Evolutionary conservation across 345 rosid species (phyloP).

Genomic region (Citropsis articulata): DNA sequence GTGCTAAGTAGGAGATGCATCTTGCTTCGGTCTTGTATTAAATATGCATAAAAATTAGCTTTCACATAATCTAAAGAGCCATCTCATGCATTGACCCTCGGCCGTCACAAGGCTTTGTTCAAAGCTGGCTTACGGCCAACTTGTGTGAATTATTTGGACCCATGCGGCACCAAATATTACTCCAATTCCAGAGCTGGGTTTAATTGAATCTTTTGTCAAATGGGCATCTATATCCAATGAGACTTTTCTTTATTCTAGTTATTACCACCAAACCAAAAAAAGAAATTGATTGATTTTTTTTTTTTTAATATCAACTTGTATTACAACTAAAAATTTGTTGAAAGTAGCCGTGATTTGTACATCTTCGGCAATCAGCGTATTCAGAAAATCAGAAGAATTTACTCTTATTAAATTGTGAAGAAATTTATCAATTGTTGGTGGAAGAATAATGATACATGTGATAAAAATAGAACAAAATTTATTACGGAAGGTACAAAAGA

Average conservation of each 20-base stretch:
- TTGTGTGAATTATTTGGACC: not conserved
- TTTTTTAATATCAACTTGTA: too few species aligned
- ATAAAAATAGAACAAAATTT: too few species aligned
- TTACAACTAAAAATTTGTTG: not conserved
- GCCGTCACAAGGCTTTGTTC: not conserved
- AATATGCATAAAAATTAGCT: not conserved
- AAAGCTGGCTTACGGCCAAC: slow-evolving; percentile 12
- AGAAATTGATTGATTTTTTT: too few species aligned
- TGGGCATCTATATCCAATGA: not conserved
- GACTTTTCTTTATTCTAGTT: too few species aligned
- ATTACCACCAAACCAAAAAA: too few species aligned
- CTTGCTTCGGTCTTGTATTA: not conserved
- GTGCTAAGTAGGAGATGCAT: not conserved
- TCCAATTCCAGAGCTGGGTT: not conserved
- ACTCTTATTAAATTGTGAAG: too few species aligned
- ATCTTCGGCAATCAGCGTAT: not conserved
- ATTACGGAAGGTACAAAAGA: too few species aligned
- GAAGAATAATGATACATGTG: too few species aligned
- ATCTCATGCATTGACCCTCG: not conserved
- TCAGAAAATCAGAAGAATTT: not conserved
- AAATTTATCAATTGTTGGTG: too few species aligned
- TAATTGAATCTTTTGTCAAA: not conserved
- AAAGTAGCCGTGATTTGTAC: not conserved
- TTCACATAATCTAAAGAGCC: not conserved
- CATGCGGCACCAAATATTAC: not conserved